Evolutionary conservation across 1,284 basidiomycete species (phyloP).

Genomic region (Tilletia horrida): DNA sequence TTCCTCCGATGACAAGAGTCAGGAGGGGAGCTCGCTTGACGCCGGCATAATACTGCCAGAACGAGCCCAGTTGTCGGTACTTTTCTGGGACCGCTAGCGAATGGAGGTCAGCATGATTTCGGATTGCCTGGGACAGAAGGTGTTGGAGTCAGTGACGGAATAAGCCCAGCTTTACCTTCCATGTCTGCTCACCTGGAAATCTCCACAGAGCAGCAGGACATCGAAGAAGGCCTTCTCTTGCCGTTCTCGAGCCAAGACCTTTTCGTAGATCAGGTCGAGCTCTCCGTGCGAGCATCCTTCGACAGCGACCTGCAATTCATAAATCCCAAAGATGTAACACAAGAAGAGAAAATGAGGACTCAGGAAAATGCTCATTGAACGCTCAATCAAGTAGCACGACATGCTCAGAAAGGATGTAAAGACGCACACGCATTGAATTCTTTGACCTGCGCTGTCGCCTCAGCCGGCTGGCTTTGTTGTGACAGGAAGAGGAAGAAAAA

Average conservation of each 20-base stretch:
- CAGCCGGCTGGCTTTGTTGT: no score
- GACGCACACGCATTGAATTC: slow-evolving; percentile 10
- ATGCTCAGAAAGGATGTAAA: neutral
- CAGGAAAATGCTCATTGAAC: neutral
- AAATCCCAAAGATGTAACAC: no score
- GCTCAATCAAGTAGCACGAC: no score
- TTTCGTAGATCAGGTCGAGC: slow-evolving; percentile 69
- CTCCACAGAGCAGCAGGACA: slow-evolving; percentile 78
- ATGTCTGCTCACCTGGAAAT: slow-evolving; percentile 67
- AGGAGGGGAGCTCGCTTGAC: slow-evolving; percentile 75
- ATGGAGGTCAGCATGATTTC: slow-evolving; percentile 79
- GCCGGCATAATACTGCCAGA: slow-evolving; percentile 76
- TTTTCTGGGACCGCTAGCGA: slow-evolving; percentile 88
- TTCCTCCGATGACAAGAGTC: slow-evolving; percentile 93
- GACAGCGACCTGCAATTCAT: slow-evolving; percentile 82
- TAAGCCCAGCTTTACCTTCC: neutral
- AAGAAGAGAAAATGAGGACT: neutral
- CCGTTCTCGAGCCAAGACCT: slow-evolving; percentile 63
- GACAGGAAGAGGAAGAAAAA: no score
- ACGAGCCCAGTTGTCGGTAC: slow-evolving; percentile 74
- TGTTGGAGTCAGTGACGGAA: neutral
- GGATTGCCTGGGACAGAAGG: slow-evolving; percentile 63
- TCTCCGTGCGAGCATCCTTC: slow-evolving; percentile 89
- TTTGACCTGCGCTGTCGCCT: no score
- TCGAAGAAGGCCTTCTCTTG: slow-evolving; percentile 67